phyloP scores from a whole-genome alignment of 805 yeast species.

The Ogataea zsoltii region DNA sequence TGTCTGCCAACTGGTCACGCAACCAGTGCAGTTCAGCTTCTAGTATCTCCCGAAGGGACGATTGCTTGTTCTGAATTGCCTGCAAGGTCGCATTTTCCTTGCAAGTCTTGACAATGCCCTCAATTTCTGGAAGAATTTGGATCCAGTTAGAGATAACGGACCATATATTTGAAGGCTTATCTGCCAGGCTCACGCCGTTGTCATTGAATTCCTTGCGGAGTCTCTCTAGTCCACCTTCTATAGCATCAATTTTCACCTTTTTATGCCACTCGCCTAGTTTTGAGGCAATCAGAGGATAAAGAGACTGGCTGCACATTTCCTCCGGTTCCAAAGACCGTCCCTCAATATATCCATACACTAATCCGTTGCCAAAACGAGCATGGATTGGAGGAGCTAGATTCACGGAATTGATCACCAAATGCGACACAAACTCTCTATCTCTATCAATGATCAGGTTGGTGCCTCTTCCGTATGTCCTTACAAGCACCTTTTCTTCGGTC shows the following conservation, averaged over 20 bases:
- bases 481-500: slow-evolving; percentile 45
- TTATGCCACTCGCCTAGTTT: slow-evolving; percentile 73
- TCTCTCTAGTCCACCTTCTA: slow-evolving; percentile 47
- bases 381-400: slow-evolving; percentile 67
- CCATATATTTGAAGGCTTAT: slow-evolving; percentile 52
- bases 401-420: slow-evolving; percentile 57
- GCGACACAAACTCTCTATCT: slow-evolving; percentile 72
- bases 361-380: slow-evolving; percentile 70
- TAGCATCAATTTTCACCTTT: slow-evolving; percentile 43
- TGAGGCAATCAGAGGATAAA: slow-evolving; percentile 62
- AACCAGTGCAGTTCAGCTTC: slow-evolving; percentile 58
- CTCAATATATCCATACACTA: slow-evolving; percentile 66
- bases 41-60: slow-evolving; percentile 39
- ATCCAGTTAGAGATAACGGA: slow-evolving; percentile 64
- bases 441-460: slow-evolving; percentile 72
- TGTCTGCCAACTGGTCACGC: slow-evolving; percentile 36
- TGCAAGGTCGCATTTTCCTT: slow-evolving; percentile 34
- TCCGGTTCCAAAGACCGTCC: slow-evolving; percentile 61
- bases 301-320: slow-evolving; percentile 47
- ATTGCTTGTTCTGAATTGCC: slow-evolving; percentile 10
- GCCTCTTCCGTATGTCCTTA: slow-evolving; percentile 75
- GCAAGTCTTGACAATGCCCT: slow-evolving; percentile 40
- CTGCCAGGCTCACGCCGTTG: slow-evolving; percentile 8
- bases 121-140: slow-evolving; percentile 53
- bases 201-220: slow-evolving; percentile 32